Evolutionary conservation across 441 rosid genomes (phyloP).

Genomic region (Aleurites moluccanus): DNA sequence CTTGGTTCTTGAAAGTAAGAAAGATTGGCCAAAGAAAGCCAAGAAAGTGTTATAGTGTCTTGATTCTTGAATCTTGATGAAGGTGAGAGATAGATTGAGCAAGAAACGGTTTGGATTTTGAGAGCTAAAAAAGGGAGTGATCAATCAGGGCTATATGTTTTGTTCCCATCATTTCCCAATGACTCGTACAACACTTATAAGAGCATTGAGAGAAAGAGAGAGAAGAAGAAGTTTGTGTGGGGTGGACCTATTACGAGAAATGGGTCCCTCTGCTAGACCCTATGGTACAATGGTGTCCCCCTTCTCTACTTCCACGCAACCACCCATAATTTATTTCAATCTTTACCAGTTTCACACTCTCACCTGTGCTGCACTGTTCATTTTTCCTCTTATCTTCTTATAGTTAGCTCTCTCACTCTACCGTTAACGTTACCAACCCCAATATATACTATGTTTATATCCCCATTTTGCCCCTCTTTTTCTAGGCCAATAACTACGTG

Average conservation of each 20-base stretch:
- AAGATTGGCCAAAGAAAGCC: not conserved
- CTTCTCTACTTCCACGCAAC: slow-evolving; percentile 25
- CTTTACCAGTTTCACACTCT: slow-evolving; percentile 2
- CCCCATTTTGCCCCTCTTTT: slow-evolving; percentile 16
- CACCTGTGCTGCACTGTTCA: slow-evolving; percentile 23
- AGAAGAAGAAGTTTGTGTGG: not conserved
- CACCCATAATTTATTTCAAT: not conserved
- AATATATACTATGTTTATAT: not conserved
- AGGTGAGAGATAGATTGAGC: not conserved
- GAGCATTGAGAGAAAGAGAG: slow-evolving; percentile 17
- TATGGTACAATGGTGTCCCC: slow-evolving; percentile 29
- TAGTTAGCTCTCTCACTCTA: not conserved
- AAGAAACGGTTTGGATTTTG: not conserved
- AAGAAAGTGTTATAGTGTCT: too few species aligned
- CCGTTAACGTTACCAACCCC: not conserved
- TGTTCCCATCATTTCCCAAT: slow-evolving; percentile 26
- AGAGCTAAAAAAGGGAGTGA: too few species aligned
- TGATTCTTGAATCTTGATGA: not conserved
- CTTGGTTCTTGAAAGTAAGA: too few species aligned
- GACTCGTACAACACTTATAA: slow-evolving; percentile 32
- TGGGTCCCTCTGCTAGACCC: slow-evolving; percentile 30
- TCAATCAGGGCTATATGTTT: not conserved
- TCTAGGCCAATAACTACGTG: too few species aligned
- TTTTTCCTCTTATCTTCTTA: slow-evolving; percentile 21
- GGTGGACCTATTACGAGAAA: slow-evolving; percentile 32